Conservation (phyloP, 345 rosid species). For the Syzygium aqueum region DNA sequence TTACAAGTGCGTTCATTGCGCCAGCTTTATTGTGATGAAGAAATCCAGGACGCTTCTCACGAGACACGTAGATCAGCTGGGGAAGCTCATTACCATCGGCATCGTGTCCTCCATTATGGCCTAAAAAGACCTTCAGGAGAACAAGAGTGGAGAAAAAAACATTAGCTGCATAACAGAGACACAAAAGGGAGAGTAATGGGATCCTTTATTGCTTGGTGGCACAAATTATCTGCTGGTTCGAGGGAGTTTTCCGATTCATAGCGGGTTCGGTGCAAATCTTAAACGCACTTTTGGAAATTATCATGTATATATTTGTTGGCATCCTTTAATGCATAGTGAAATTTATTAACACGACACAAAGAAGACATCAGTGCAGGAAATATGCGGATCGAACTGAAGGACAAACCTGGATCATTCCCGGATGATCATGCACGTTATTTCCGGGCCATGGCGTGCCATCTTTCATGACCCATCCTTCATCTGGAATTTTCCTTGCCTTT, state of each 20-base stretch:
- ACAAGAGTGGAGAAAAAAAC: neutral
- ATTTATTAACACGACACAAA: neutral
- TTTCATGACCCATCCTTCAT: slow-evolving; percentile 13
- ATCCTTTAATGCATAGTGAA: neutral
- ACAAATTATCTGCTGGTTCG: neutral
- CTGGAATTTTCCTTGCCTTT: slow-evolving; percentile 5
- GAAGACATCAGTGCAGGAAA: neutral
- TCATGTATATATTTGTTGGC: neutral
- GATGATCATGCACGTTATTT: slow-evolving; percentile 10
- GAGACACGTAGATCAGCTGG: slow-evolving; percentile 7
- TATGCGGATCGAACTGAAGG: neutral
- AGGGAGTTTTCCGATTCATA: neutral
- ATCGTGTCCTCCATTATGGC: slow-evolving; percentile 4
- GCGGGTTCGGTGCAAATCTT: neutral
- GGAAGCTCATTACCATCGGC: slow-evolving; percentile 10
- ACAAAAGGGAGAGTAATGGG: neutral
- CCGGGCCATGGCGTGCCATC: slow-evolving; percentile 20
- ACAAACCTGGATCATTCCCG: slow-evolving; percentile 15
- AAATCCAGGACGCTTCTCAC: slow-evolving; percentile 13
- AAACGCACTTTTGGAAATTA: neutral
- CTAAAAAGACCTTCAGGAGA: slow-evolving; percentile 5
- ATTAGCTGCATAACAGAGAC: neutral
- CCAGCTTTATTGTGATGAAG: slow-evolving; percentile 8
- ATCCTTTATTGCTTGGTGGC: neutral
- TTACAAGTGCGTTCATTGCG: slow-evolving; percentile 11